Evolutionary conservation across 2,329 filamentous ascomycete species (phyloP), one percentile per base, ranked within the genome.

Genomic region (Fusarium tuaranense): DNA sequence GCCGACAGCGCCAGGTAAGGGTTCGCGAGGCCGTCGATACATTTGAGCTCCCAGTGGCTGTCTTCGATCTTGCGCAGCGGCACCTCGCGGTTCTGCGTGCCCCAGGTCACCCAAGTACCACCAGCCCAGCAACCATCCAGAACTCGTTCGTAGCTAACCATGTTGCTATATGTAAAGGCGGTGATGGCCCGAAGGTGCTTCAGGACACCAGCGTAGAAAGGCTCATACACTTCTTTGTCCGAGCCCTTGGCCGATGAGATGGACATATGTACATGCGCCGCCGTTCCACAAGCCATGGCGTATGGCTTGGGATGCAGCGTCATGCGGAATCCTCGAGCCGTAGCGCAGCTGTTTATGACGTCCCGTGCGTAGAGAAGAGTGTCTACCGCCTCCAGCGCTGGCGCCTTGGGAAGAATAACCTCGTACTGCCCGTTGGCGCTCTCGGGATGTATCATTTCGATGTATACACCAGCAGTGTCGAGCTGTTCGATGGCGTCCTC

Each of bases 31-130:
- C 94, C 94, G 78, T 97, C 94, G n/a, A 96, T 79, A 65, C 89
- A 90, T 78, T 94, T 92, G 25, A 97, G 76, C 82, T 97, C 94
- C 92, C 94, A 97, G 78, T 94, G 92, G 22, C 90, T 91, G 3
- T 81, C 84, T 4, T 85, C 84, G 58, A 95, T 88, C 80, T 92
- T 92, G 14, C 94, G 89, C 12, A 97, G 85, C 1, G 94, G 92
- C 6, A 90, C 87, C 84, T 96, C 93, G 20, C 93, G 90, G 81
- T 97, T 97, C 82, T 97, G 92, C 6, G 91, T 93, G 14, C 94
- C 94, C 94, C 94, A 97, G 0, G 92, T 85, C 0, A 95, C 89
- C 91, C 92, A 95, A 9, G 91, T 89, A 0, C 93, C 93, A n/a
- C 93, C 93, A 0, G 93, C 89, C 94, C 94, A 97, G 68, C 85